Evolutionary conservation across 2,329 filamentous ascomycete genomes (phyloP), one percentile per base, ranked within the genome.

Genomic region (Phoma sp.): DNA sequence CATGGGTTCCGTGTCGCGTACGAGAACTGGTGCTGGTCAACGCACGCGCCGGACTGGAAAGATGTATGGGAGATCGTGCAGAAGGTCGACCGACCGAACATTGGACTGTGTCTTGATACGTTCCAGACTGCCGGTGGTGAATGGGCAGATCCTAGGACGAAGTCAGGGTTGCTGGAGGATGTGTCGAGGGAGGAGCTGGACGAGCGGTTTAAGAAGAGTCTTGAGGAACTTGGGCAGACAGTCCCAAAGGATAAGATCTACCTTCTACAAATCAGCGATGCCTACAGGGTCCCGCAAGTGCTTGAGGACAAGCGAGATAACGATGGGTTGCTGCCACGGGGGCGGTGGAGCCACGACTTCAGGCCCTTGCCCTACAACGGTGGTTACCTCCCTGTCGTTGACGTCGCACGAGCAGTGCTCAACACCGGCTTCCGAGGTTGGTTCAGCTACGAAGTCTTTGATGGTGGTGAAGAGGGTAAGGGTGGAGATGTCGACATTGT

Each of bases 11-110:
- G 83, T 6, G 76, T 93, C 15, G 88, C 89, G 0, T 93, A 92
- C 62, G 89, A 93, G 74, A 92, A 92, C 67, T 92, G 89, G 88
- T 91, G 89, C 74, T 93, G 89, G 90, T 86, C 86, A 0, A 90
- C 88, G 0, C 83, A 86, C 42, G 87, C 88, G 0, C 83, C 87
- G 0, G 80, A 76, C 1, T 93, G 89, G 90, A 83, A 82, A 59
- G 81, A 87, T 42, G 86, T 87, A 0, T 92, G 88, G 87, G 76
- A 83, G 2, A 87, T 92, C 11, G 87, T 91, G 4, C 67, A 82
- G 57, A 79, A 78, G 37, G 87, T 87, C 2, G 76, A 90, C 60
- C 75, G 86, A 2, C 78, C 80, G 0, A 92, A 93, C 56, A 78
- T 92, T 10, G 89, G 90, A 0, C 76, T 93, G 0, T 93, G 89